Evolutionary conservation across 208 protist genomes (phyloP).

Genomic region (Crithidia bombi): DNA sequence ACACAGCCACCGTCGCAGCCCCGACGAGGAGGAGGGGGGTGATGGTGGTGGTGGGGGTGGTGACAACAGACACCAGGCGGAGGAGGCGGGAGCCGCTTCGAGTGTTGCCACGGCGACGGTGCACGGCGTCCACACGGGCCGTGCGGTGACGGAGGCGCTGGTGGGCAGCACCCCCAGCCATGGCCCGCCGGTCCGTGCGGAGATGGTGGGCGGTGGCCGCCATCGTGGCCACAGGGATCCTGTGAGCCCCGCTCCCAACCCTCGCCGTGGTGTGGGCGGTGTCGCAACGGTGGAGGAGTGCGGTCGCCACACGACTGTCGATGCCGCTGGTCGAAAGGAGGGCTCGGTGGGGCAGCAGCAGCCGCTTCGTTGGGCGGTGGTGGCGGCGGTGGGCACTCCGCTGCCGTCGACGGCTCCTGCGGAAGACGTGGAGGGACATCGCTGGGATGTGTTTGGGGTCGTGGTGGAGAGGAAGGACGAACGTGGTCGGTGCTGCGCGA

Average conservation of each 20-base stretch:
- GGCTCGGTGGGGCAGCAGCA: neutral
- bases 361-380: neutral
- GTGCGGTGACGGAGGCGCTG: neutral
- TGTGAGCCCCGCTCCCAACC: neutral
- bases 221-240: neutral
- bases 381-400: neutral
- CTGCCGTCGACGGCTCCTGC: neutral
- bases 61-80: neutral
- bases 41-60: neutral
- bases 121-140: neutral
- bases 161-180: neutral
- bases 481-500: slow-evolving; percentile 2
- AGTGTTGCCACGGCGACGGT: slow-evolving; percentile 9
- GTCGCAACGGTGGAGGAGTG: slow-evolving; percentile 6
- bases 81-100: neutral
- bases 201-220: slow-evolving; percentile 3
- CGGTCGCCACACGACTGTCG: slow-evolving; percentile 9
- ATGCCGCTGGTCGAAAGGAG: slow-evolving; percentile 2
- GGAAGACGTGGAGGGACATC: neutral
- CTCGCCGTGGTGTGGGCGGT: slow-evolving; percentile 3
- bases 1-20: neutral
- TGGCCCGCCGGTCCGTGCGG: neutral
- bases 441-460: neutral
- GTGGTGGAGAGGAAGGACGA: neutral
- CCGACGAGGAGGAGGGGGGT: neutral